These are phyloP conservation scores for Fomes fomentarius DNA, from an alignment of 1,284 basidiomycete species.

Conservation along the genomic window DNA sequence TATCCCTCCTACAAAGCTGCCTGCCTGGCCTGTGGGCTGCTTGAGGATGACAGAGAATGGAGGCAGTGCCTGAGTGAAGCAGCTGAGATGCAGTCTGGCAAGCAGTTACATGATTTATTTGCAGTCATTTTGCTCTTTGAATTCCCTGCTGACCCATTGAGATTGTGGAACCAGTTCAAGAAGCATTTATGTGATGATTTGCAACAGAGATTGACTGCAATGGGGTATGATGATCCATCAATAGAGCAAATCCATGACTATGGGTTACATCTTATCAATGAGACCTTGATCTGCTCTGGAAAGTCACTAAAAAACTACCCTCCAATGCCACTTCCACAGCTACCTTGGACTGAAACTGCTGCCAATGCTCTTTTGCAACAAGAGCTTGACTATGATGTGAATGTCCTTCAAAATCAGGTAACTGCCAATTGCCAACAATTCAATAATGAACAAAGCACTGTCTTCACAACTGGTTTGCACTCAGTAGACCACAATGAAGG, in stretches of 20 bases:
- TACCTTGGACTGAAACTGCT: conserved; percentile 32
- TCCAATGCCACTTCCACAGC: conserved; percentile 36
- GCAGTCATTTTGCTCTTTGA: conserved; percentile 40
- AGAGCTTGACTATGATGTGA: conserved; percentile 38
- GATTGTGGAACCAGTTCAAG: conserved; percentile 41
- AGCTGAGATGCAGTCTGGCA: conserved; percentile 41
- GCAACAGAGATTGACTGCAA: conserved; percentile 19
- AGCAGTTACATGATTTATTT: conserved; percentile 39
- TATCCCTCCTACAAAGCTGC: conserved; percentile 33
- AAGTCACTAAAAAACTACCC: conserved; percentile 31
- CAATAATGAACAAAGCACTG: not conserved
- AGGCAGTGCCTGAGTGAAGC: conserved; percentile 45
- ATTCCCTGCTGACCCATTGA: conserved; percentile 34
- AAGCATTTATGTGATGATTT: conserved; percentile 44
- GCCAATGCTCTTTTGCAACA: conserved; percentile 42
- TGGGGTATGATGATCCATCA: conserved; percentile 25
- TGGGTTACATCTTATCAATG: conserved; percentile 40
- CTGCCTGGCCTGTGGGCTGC: conserved; percentile 43
- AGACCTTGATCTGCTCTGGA: conserved; percentile 30
- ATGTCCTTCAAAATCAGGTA: not conserved
- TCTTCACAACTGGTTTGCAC: not conserved
- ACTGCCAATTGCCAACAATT: not conserved
- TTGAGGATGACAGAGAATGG: conserved; percentile 51
- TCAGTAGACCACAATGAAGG: not conserved
- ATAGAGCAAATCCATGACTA: conserved; percentile 41